phyloP scores from a whole-genome alignment of 2,329 filamentous ascomycete genomes.

The Fusarium liriodendri region DNA sequence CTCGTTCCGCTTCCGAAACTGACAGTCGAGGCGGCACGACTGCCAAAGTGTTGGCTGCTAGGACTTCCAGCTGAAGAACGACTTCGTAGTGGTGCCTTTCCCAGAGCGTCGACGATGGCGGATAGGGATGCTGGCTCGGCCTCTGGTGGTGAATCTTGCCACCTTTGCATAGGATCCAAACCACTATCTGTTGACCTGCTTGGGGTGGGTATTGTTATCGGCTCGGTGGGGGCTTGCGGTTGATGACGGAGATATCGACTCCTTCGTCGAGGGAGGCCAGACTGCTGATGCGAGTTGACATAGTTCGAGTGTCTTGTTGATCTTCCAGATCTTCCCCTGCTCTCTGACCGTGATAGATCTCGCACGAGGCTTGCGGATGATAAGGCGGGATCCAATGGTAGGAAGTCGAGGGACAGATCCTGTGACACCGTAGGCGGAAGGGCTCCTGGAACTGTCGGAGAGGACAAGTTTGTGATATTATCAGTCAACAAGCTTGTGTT shows the following conservation, averaged over 20 bases:
- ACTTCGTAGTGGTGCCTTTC: slow-evolving; percentile 8
- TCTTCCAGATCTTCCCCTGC: neutral
- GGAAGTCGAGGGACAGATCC: neutral
- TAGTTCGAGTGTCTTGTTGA: neutral
- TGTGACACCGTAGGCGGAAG: slow-evolving; percentile 1
- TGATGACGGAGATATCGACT: slow-evolving; percentile 22
- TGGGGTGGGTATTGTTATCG: slow-evolving; percentile 11
- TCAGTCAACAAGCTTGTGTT: neutral
- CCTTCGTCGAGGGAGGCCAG: slow-evolving; percentile 15
- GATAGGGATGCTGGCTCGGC: slow-evolving; percentile 35
- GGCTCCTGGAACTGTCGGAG: neutral
- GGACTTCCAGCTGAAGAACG: slow-evolving; percentile 27
- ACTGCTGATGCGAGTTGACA: neutral
- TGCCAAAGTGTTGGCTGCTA: slow-evolving; percentile 2
- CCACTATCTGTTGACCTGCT: neutral
- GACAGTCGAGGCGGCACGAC: slow-evolving; percentile 24
- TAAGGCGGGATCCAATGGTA: neutral
- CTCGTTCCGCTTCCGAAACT: slow-evolving; percentile 34
- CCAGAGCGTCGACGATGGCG: slow-evolving; percentile 32
- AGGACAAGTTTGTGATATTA: neutral
- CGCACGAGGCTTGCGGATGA: neutral
- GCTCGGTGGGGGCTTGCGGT: neutral
- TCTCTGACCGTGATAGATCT: neutral
- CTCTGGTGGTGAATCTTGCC: slow-evolving; percentile 40
- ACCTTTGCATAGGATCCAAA: slow-evolving; percentile 35